Evolutionary conservation across 768 basidiomycete species (phyloP), one percentile per base, ranked within the genome.

Genomic region (Termitomyces sp.): DNA sequence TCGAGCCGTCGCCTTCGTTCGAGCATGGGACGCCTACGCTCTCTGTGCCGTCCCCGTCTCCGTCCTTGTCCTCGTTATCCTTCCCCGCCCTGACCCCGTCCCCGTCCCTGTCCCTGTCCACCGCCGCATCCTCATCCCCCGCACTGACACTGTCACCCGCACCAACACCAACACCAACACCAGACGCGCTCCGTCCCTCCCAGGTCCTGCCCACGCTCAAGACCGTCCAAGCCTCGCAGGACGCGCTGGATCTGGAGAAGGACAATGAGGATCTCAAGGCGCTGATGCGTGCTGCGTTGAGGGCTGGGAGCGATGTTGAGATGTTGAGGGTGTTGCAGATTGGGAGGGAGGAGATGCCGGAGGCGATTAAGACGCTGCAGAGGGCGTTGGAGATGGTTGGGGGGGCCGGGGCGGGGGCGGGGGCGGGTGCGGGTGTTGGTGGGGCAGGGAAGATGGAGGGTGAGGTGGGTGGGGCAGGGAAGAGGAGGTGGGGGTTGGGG

Each of bases 341-440:
- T 48, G 79, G 79, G 38, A 75, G 84, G 50, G 82, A 84, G 49
- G 88, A 91, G 70, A 87, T 91, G 81, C 87, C 88, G 1, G 91
- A 93, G 71, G 90, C 90, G 13, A 85, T 92, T 70, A 91, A 90
- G 75, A 87, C 91, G 4, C 77, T 93, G 18, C 90, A 91, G 73
- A 75, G 91, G 24, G 85, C 84, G 16, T 74, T 90, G 54, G 86
- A 87, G 74, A 65, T 68, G 20, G 77, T 79, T 57, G 73, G 77
- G 46, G 78, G 75, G 78, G 75, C 11, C 40, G n/a, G n/a, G n/a
- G n/a, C 0, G 0, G n/a, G 33, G 7, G n/a, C 18, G 4, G n/a
- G 22, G 7, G 9, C 4, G 9, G 8, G 9, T 4, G 44, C 20
- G 16, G 9, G 12, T 9, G 42, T 2, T 18, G 4, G 4, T 4